These are phyloP conservation scores for Balansia obtecta DNA, from an alignment of 2,329 filamentous ascomycete genomes.

Conservation along the genomic window DNA sequence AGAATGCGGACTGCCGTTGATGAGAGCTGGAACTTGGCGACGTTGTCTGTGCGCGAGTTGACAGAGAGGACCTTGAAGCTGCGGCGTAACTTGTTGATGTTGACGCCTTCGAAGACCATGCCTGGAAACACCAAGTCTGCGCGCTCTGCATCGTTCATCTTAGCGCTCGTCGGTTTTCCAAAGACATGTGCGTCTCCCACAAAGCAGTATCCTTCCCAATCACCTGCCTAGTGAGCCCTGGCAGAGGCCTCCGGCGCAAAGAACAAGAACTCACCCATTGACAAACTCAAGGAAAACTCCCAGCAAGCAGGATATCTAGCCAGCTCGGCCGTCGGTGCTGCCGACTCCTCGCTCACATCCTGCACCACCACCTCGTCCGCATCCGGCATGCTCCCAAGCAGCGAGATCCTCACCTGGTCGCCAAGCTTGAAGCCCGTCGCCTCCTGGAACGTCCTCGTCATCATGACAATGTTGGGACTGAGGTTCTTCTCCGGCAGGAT, in stretches of 20 bases:
- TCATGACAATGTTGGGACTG: conserved; percentile 55
- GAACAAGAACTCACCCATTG: conserved; percentile 17
- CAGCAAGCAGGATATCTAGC: conserved; percentile 21
- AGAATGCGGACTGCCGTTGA: conserved; percentile 27
- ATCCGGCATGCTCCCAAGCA: conserved; percentile 41
- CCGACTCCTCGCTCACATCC: conserved; percentile 37
- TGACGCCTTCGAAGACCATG: conserved; percentile 54
- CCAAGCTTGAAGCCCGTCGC: conserved; percentile 60
- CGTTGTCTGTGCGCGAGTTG: conserved; percentile 31
- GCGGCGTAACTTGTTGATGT: conserved; percentile 17
- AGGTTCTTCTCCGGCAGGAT: conserved; percentile 45
- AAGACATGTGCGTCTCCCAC: too few species aligned
- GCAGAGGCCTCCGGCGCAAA: too few species aligned
- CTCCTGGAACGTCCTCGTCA: conserved; percentile 62
- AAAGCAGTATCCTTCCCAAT: too few species aligned
- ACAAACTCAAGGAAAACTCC: conserved; percentile 22
- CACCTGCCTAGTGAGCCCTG: too few species aligned
- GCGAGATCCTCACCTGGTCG: conserved; percentile 48
- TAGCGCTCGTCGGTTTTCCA: background rate
- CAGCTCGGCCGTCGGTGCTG: conserved; percentile 16
- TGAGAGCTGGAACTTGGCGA: conserved; percentile 30
- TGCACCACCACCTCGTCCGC: conserved; percentile 47
- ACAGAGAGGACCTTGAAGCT: conserved; percentile 46
- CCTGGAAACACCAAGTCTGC: conserved; percentile 60
- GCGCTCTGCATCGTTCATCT: conserved; percentile 28